phyloP scores from a whole-genome alignment of 2,329 filamentous ascomycete species.

The Penicillium sclerotiorum region DNA sequence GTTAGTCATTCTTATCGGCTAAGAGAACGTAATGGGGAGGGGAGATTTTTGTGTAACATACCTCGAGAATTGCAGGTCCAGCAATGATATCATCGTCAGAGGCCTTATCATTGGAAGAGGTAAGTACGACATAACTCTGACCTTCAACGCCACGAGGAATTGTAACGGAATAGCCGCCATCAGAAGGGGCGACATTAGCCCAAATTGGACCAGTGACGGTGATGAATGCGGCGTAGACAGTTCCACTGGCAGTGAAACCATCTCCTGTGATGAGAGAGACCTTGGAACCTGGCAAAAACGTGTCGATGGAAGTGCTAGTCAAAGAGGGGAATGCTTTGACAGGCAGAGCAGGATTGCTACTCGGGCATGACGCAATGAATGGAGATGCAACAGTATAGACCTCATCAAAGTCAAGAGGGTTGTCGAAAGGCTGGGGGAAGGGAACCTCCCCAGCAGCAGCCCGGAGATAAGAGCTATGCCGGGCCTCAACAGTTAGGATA shows the following conservation, averaged over 20 bases:
- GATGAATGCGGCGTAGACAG: slow-evolving; percentile 23
- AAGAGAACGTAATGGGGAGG: background rate
- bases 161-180: slow-evolving; percentile 16
- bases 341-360: slow-evolving; percentile 57
- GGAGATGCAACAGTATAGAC: slow-evolving; percentile 67
- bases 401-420: slow-evolving; percentile 59
- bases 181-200: slow-evolving; percentile 19
- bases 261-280: slow-evolving; percentile 29
- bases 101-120: slow-evolving; percentile 22
- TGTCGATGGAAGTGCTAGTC: slow-evolving; percentile 13
- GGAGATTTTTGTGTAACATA: slow-evolving; percentile 16
- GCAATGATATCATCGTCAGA: slow-evolving; percentile 33
- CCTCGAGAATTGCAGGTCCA: slow-evolving; percentile 37
- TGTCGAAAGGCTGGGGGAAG: slow-evolving; percentile 63
- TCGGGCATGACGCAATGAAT: slow-evolving; percentile 63
- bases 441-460: slow-evolving; percentile 52
- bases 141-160: slow-evolving; percentile 28
- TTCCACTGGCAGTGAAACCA: slow-evolving; percentile 25
- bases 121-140: slow-evolving; percentile 35
- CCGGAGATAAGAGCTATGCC: slow-evolving; percentile 66
- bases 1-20: background rate
- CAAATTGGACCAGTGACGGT: slow-evolving; percentile 28
- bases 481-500: slow-evolving; percentile 66
- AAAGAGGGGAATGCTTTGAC: slow-evolving; percentile 63
- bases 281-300: slow-evolving; percentile 20